Evolutionary conservation across 2,329 filamentous ascomycete species (phyloP).

Genomic region (Lecanicillium sp.): DNA sequence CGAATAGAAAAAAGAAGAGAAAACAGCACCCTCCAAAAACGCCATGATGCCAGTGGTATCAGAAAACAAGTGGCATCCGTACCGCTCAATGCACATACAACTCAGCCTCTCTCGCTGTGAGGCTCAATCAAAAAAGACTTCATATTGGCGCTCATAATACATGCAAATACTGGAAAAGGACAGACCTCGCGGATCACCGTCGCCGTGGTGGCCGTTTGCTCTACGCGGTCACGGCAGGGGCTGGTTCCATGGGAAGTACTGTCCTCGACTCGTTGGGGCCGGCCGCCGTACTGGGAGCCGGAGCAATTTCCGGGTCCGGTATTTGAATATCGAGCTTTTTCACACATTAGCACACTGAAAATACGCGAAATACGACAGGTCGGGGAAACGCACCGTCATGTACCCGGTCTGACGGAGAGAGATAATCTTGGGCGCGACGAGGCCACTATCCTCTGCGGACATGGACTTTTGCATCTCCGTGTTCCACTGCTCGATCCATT

Average conservation of each 20-base stretch:
- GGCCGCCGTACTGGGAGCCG: constrained; percentile 41
- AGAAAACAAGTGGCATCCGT: neutral
- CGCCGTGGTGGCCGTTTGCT: neutral
- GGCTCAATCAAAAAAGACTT: neutral
- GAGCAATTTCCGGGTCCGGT: constrained; percentile 66
- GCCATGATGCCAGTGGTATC: constrained; percentile 12
- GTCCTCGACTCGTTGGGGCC: constrained; percentile 32
- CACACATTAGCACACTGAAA: neutral
- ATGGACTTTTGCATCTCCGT: constrained; percentile 54
- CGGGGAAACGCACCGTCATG: constrained; percentile 55
- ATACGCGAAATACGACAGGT: neutral
- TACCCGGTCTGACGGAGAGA: constrained; percentile 78
- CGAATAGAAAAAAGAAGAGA: neutral
- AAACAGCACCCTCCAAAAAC: neutral
- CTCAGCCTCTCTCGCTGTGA: neutral
- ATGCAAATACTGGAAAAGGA: neutral
- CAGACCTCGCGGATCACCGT: neutral
- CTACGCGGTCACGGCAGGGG: constrained; percentile 19
- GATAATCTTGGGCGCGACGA: constrained; percentile 63
- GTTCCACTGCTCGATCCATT: constrained; percentile 87
- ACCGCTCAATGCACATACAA: neutral
- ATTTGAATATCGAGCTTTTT: constrained; percentile 72
- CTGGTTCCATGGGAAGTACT: constrained; percentile 29
- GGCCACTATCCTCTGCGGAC: constrained; percentile 41
- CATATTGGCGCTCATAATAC: neutral